Base-by-base conservation (phyloP, 352 stramenopile genomes). In the Globisporangium apiculatum region DNA sequence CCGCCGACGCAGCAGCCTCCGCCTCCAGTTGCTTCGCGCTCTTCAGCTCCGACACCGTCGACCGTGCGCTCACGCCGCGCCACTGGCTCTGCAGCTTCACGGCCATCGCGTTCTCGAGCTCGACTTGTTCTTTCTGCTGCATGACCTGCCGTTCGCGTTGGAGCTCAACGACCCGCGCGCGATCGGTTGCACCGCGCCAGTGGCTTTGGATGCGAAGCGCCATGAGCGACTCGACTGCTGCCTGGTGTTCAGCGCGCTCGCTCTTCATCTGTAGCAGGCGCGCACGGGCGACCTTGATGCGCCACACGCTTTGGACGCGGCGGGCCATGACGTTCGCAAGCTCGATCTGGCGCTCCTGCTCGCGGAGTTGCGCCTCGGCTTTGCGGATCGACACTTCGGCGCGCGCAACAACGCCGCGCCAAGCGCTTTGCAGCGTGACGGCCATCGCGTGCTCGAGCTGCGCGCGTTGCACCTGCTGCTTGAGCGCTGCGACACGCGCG, bases 231-330 rank as follows among this genome's bases (percentile, higher is more conserved):
- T 72, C 47, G 0, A 69, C 36, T 6, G 57, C 55, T 4, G 38
- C 38, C 14, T 58, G 45, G 17, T 24, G 14, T 0, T 36, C 37
- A 5, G 9, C 36, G n/a, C 54, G 18, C 51, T 57, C 48, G 1
- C 11, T 17, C 24, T 55, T 59, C 45, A 58, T 38, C 24, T 31
- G 24, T 3, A 31, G 24, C 1, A 31, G n/a, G 52, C 50, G 17
- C 17, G 10, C 40, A 7, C 12, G 49, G 36, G 35, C 68, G 50
- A 31, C 45, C 5, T 43, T 38, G 4, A 52, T 38, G 14, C 73
- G 70, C 73, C 73, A 82, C 15, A n/a, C 43, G 10, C 62, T 55
- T 49, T 82, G 73, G 46, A 82, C 71, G 17, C 24, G 42, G 1
- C 55, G 15, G 0, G 70, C 73, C 48, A 72, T 79, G 9, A 60